Evolutionary conservation across 225 moss, liverwort and hornwort genomes (phyloP), one percentile per base, ranked within the genome.

Genomic region (Neckera pumila): DNA sequence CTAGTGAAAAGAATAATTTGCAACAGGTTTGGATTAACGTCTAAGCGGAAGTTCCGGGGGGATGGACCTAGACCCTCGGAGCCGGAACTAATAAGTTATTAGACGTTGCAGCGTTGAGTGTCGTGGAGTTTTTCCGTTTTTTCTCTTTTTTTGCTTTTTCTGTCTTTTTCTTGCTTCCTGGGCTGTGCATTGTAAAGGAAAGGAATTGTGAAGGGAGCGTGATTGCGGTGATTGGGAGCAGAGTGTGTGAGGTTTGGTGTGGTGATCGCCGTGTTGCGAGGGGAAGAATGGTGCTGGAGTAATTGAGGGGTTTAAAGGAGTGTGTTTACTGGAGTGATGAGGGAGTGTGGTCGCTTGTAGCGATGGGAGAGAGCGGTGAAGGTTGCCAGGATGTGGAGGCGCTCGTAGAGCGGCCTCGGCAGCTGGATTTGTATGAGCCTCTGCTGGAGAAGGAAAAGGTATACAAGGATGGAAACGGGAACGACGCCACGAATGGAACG

Each of bases 341-440:
- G 66, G 65, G 66, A 86, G 78, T 66, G 53, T 66, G 53, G 33
- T 78, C 9, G 6, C 42, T 86, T 33, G 78, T 78, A 86, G 42
- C 38, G 54, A 92, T 92, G 92, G 88, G 15, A 40, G 86, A 27
- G 25, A 45, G 75, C 26, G 72, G 63, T 15, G 76, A 59, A n/a
- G 85, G 38, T 51, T 30, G 23, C 36, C 28, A 33, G 56, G 90
- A 92, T 79, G 58, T 84, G 89, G 91, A 91, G 84, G 84, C 84
- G 42, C 42, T 43, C 16, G 33, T 83, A 38, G 36, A 69, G 72
- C 73, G 57, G 76, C 87, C 91, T 80, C 92, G 91, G 81, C 91
- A 90, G 66, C 91, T 94, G 81, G 90, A 84, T 82, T 88, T 94
- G 89, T 92, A 90, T 12, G 91, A 92, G 77, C 91, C 91, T 21